Evolutionary conservation across 2,329 filamentous ascomycete genomes (phyloP).

Genomic region (Dryadomyces quercus-mongolicae): DNA sequence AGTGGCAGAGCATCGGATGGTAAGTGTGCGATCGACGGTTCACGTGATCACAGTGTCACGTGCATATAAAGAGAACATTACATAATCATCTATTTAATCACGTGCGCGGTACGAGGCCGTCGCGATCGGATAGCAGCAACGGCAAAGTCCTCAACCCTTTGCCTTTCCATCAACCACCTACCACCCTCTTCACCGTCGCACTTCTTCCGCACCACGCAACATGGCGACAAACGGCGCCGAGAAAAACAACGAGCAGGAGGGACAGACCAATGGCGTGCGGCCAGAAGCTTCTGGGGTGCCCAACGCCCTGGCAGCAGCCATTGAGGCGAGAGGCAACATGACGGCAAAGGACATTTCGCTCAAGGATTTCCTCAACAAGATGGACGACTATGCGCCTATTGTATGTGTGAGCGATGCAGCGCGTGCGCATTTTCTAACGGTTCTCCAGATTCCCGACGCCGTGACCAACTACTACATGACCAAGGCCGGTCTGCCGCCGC

Average conservation of each 20-base stretch:
- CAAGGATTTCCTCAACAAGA: constrained; percentile 86
- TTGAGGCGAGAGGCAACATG: constrained; percentile 5
- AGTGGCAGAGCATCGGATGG: too few relatives aligned
- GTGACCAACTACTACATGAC: constrained; percentile 98
- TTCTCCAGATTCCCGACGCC: constrained; percentile 90
- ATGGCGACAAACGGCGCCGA: constrained; percentile 9
- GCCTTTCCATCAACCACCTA: too few relatives aligned
- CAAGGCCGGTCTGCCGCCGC: constrained; percentile 83
- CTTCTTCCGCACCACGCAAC: not conserved
- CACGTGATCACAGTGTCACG: too few relatives aligned
- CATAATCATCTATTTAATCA: too few relatives aligned
- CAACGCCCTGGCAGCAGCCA: not conserved
- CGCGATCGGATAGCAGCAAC: too few relatives aligned
- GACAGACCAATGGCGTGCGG: constrained; percentile 6
- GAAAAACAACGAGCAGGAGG: constrained; percentile 1
- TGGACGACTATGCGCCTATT: constrained; percentile 97
- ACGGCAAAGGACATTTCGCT: constrained; percentile 85
- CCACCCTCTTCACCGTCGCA: too few relatives aligned
- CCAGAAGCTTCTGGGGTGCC: not conserved
- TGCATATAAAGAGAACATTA: too few relatives aligned
- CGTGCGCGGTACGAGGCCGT: too few relatives aligned
- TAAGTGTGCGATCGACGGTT: too few relatives aligned
- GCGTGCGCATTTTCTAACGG: not conserved
- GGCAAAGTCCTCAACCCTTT: too few relatives aligned
- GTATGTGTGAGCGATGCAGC: constrained; percentile 31